Conservation (phyloP, 257 asterid genomes). For the Henckelia pumila region DNA sequence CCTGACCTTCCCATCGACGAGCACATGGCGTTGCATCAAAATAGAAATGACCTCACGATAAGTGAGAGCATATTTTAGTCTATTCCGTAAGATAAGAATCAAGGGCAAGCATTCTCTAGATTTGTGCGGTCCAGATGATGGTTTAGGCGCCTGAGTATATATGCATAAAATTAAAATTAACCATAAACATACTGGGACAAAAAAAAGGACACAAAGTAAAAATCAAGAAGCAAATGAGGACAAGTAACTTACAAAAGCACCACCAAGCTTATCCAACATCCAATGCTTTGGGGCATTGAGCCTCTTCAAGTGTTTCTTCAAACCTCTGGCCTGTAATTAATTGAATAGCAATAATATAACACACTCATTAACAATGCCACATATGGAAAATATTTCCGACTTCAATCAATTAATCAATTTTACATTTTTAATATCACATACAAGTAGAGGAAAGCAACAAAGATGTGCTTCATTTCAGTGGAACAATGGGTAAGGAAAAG, state of each 20-base stretch:
- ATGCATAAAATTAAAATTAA: not conserved
- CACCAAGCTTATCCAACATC: conserved; percentile 45
- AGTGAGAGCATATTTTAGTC: conserved; percentile 33
- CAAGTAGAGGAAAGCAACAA: not conserved
- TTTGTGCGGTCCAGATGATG: conserved; percentile 39
- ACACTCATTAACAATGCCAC: not conserved
- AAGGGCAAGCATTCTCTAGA: conserved; percentile 41
- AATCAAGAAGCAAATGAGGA: not conserved
- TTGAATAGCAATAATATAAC: not conserved
- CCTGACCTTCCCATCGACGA: conserved; percentile 31
- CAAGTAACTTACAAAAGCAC: conserved; percentile 35
- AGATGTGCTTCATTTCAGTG: not conserved
- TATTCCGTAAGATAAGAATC: conserved; percentile 33
- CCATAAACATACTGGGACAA: not conserved
- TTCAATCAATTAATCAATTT: no score
- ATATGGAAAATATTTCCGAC: no score
- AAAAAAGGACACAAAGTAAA: not conserved
- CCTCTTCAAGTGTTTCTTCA: conserved; percentile 45
- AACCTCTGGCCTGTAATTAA: conserved; percentile 34
- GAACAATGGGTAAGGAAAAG: no score
- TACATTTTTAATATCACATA: no score
- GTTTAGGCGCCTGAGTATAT: conserved; percentile 29
- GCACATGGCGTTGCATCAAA: conserved; percentile 31
- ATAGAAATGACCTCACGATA: conserved; percentile 35
- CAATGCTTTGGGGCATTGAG: conserved; percentile 44